Conservation (phyloP, 2,329 filamentous ascomycete species). For the Monosporascus ibericus region DNA sequence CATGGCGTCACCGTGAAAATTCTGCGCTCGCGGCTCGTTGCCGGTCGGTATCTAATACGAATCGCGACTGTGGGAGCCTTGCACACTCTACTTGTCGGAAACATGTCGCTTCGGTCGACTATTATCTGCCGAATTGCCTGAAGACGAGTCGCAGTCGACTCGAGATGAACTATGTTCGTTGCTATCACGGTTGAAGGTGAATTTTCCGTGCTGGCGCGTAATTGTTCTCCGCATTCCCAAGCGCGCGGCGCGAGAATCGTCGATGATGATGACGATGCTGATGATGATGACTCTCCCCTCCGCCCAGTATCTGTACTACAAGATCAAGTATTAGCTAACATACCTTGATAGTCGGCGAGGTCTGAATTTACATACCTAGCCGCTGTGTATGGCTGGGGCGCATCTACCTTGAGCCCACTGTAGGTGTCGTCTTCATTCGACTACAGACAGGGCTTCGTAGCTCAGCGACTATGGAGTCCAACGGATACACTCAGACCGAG, state of each 20-base stretch:
- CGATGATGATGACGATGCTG: not conserved
- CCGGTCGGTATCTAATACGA: not conserved
- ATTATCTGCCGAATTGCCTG: too few relatives aligned
- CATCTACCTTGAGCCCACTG: conserved; percentile 11
- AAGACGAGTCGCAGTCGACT: too few relatives aligned
- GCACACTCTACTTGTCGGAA: too few relatives aligned
- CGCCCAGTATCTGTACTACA: not conserved
- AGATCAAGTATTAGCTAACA: not conserved
- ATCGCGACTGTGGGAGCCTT: not conserved
- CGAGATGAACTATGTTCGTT: too few relatives aligned
- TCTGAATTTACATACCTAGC: not conserved
- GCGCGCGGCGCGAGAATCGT: too few relatives aligned
- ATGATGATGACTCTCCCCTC: not conserved
- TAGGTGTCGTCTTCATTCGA: conserved; percentile 13
- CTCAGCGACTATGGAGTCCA: conserved; percentile 23
- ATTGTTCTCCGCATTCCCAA: too few relatives aligned
- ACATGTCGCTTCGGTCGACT: too few relatives aligned
- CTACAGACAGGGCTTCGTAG: conserved; percentile 6
- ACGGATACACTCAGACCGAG: conserved; percentile 26
- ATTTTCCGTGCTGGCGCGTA: too few relatives aligned
- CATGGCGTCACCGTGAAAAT: not conserved
- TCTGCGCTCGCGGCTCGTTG: not conserved
- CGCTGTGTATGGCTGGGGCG: conserved; percentile 3
- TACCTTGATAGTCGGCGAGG: not conserved
- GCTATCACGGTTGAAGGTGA: too few relatives aligned